A percentile compares a stretch with the other conserved stretches of the same genome.
Conservation (phyloP, 1,284 basidiomycete species). For the Entoloma clypeatum region DNA sequence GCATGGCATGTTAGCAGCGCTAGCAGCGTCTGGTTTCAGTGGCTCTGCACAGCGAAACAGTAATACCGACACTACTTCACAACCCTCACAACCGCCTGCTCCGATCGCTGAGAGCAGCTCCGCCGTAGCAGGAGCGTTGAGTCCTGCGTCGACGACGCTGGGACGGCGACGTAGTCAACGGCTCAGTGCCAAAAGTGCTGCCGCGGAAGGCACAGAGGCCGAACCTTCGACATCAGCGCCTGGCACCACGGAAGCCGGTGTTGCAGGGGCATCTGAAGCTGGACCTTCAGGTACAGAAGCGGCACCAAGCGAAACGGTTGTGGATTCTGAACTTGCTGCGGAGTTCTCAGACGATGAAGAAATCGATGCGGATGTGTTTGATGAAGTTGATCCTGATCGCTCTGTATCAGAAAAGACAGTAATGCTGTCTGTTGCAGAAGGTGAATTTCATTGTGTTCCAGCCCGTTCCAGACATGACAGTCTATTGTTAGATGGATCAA, state of each 20-base stretch:
- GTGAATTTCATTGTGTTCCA: conserved; percentile 38
- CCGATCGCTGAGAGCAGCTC: conserved; percentile 32
- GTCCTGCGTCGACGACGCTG: conserved; percentile 34
- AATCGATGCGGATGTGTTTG: conserved; percentile 76
- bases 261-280: conserved; percentile 24
- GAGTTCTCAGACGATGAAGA: conserved; percentile 82
- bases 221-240: conserved; percentile 13
- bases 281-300: conserved; percentile 29
- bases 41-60: conserved; percentile 28
- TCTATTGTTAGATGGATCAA: conserved; percentile 69
- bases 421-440: conserved; percentile 77
- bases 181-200: conserved; percentile 67
- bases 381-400: conserved; percentile 66
- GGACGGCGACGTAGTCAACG: conserved; percentile 77
- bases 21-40: conserved; percentile 75
- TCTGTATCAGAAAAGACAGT: conserved; percentile 77
- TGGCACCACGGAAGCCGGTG: conserved; percentile 9
- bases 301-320: conserved; percentile 48
- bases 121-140: conserved; percentile 22
- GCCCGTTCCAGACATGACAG: conserved; percentile 5
- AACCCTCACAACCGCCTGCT: conserved; percentile 28
- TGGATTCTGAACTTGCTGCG: conserved; percentile 62
- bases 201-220: conserved; percentile 12
- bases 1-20: conserved; percentile 87
- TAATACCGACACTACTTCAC: conserved; percentile 27